Evolutionary conservation across 345 rosid species (phyloP).

Genomic region (Psidium guajava): DNA sequence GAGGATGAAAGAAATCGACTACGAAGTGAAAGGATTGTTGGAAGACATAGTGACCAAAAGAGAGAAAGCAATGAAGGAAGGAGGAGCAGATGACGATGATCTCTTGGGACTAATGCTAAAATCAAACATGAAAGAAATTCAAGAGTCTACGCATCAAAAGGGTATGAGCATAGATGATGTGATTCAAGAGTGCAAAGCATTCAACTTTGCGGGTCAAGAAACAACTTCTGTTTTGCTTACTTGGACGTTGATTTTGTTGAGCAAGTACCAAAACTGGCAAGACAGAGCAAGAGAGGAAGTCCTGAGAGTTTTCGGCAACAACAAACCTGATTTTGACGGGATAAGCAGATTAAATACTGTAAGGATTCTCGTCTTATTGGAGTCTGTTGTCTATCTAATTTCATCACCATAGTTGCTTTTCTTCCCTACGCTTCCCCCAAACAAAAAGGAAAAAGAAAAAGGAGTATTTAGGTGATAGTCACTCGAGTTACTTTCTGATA

Average conservation of each 20-base stretch:
- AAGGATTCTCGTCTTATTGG: background rate
- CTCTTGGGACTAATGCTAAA: background rate
- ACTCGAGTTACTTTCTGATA: background rate
- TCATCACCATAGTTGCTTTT: fast-evolving
- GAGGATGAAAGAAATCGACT: background rate
- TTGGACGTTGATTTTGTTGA: background rate
- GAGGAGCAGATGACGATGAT: background rate
- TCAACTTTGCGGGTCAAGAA: background rate
- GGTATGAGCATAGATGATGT: background rate
- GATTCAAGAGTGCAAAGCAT: background rate
- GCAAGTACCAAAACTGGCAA: background rate
- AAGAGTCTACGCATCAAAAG: background rate
- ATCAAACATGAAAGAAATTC: background rate
- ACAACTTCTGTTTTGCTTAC: background rate
- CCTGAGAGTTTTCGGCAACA: background rate
- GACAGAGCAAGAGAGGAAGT: background rate
- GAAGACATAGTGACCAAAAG: background rate
- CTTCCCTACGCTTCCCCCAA: background rate
- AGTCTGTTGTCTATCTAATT: background rate
- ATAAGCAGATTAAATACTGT: background rate
- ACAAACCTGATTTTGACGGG: background rate
- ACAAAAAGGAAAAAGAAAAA: background rate
- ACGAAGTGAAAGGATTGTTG: background rate
- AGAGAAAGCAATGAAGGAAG: background rate
- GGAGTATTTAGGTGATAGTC: background rate